phyloP scores from a whole-genome alignment of 495 filamentous ascomycete genomes.

The Penicillium alfredii region DNA sequence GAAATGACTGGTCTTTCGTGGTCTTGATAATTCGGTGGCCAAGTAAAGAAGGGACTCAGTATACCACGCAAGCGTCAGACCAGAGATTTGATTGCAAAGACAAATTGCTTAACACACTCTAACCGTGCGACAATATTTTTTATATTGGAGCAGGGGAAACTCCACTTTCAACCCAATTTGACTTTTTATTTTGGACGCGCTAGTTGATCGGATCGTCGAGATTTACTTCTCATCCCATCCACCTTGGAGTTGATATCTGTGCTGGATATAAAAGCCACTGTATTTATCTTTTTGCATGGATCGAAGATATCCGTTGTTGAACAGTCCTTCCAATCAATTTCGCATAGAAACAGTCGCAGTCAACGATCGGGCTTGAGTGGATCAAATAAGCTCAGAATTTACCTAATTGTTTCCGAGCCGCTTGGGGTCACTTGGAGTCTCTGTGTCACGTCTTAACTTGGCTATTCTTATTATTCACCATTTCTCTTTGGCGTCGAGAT shows the following conservation, averaged over 20 bases:
- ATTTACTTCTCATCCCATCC: background rate
- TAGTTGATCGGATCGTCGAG: no score
- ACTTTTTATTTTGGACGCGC: no score
- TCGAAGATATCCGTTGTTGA: background rate
- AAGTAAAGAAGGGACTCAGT: no score
- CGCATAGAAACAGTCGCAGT: background rate
- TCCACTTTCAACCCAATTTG: no score
- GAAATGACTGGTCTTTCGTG: no score
- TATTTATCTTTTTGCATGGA: background rate
- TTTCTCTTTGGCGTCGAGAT: conserved; percentile 3
- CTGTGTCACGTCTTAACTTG: conserved; percentile 5
- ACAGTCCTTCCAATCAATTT: background rate
- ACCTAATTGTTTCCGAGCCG: conserved; percentile 17
- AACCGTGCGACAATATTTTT: no score
- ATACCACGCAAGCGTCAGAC: no score
- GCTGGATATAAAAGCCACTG: conserved; percentile 2
- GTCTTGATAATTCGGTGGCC: no score
- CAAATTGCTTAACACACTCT: no score
- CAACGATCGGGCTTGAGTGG: conserved; percentile 14
- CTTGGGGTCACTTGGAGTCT: conserved; percentile 20
- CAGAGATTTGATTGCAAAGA: no score
- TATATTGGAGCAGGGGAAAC: no score
- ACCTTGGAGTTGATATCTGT: background rate
- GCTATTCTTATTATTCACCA: conserved; percentile 16
- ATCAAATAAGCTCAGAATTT: conserved; percentile 15